A percentile compares a stretch with the other conserved stretches of the same genome.
These are phyloP conservation scores for Torulaspora microellipsoides DNA, from an alignment of 805 yeast genomes.

Conservation along the genomic window DNA sequence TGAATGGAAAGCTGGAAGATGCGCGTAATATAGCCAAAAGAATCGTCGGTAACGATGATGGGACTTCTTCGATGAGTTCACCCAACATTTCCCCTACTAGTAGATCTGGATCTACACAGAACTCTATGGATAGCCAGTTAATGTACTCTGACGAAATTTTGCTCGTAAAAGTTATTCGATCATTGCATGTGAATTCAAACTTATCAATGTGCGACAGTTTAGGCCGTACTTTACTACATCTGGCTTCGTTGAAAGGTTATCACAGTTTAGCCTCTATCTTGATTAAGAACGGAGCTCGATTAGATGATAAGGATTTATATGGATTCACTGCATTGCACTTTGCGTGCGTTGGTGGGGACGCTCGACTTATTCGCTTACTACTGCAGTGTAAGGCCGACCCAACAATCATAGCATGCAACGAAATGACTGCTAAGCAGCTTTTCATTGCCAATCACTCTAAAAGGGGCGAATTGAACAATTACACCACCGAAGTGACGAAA, in stretches of 20 bases:
- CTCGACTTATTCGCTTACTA: conserved; percentile 58
- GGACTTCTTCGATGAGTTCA: conserved; percentile 22
- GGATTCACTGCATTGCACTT: conserved; percentile 87
- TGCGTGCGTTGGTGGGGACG: conserved; percentile 72
- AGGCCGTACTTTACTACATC: conserved; percentile 85
- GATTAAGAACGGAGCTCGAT: conserved; percentile 59
- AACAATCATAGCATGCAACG: conserved; percentile 48
- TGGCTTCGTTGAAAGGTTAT: conserved; percentile 77
- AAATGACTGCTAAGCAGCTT: conserved; percentile 37
- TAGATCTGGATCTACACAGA: conserved; percentile 6
- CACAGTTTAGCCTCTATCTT: conserved; percentile 55
- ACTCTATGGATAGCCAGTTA: conserved; percentile 3
- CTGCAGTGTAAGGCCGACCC: conserved; percentile 61
- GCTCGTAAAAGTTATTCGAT: conserved; percentile 50
- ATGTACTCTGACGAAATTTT: conserved; percentile 37
- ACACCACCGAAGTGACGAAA: conserved; percentile 36
- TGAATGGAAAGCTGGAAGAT: conserved; percentile 94
- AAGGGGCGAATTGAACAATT: conserved; percentile 29
- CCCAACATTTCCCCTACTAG: conserved; percentile 14
- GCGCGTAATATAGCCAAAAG: conserved; percentile 90
- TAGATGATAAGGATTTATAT: conserved; percentile 69
- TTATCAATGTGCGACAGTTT: conserved; percentile 76
- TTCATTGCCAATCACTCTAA: conserved; percentile 33
- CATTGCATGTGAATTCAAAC: conserved; percentile 70
- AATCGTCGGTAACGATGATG: conserved; percentile 60